These are phyloP conservation scores for Lentinula sp. DNA, from an alignment of 768 basidiomycete genomes.

Conservation along the genomic window DNA sequence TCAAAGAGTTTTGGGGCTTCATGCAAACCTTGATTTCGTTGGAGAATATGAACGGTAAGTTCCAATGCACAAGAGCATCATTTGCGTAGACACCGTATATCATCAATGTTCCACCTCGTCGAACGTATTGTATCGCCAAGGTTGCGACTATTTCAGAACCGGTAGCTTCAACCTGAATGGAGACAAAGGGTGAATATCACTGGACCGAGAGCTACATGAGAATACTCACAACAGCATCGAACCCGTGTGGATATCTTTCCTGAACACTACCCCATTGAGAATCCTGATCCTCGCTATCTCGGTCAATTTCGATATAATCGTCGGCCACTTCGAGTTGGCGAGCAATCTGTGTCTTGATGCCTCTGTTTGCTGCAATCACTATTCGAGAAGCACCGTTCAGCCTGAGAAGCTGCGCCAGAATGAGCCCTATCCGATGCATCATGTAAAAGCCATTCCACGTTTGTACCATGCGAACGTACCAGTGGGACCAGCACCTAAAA, in stretches of 20 bases:
- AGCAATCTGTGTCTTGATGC: constrained; percentile 86
- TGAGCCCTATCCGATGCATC: constrained; percentile 43
- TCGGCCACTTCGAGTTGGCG: constrained; percentile 73
- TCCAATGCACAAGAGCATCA: constrained; percentile 62
- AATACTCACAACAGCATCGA: constrained; percentile 63
- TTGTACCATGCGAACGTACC: constrained; percentile 19
- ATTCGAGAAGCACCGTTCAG: constrained; percentile 78
- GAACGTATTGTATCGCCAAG: constrained; percentile 69
- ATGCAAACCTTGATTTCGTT: constrained; percentile 53
- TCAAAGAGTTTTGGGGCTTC: neutral
- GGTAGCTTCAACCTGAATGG: constrained; percentile 52
- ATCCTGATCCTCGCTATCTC: constrained; percentile 50
- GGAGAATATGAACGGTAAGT: constrained; percentile 61
- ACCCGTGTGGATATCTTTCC: constrained; percentile 79
- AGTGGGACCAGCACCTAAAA: constrained; percentile 73
- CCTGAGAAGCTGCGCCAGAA: constrained; percentile 83
- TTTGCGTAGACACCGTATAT: constrained; percentile 77
- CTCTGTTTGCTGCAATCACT: constrained; percentile 85
- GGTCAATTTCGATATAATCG: constrained; percentile 81
- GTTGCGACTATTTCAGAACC: constrained; percentile 69
- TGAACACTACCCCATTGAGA: constrained; percentile 79
- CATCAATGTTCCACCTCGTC: constrained; percentile 64
- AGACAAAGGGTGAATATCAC: neutral
- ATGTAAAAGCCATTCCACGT: neutral
- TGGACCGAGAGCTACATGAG: neutral